These are phyloP conservation scores for Triticum urartu DNA, from an alignment of 176 grass and related monocot species.

Conservation along the genomic window DNA sequence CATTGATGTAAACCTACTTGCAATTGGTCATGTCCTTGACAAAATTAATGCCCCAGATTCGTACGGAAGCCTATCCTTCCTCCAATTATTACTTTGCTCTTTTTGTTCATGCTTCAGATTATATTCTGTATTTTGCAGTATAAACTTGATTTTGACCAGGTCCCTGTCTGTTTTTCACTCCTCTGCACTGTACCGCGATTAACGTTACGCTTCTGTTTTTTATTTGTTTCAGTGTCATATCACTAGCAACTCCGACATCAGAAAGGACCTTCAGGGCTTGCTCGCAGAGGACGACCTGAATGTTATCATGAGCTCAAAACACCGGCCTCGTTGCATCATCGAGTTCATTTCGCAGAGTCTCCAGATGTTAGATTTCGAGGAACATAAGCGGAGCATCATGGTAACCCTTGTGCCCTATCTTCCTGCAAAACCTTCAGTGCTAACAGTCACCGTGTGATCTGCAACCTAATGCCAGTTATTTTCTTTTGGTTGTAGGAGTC, in stretches of 20 bases:
- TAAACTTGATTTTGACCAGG: not conserved
- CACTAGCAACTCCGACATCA: conserved; percentile 60
- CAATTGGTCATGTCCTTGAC: not conserved
- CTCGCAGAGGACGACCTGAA: conserved; percentile 73
- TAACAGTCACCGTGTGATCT: not conserved
- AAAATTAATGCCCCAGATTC: not conserved
- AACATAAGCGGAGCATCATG: conserved; percentile 62
- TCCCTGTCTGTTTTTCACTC: not conserved
- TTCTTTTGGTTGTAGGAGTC: conserved; percentile 58
- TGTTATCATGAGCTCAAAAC: conserved; percentile 66
- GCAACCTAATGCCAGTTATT: conserved; percentile 28
- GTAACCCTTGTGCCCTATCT: conserved; percentile 30
- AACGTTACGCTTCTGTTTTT: conserved; percentile 14
- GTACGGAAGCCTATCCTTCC: not conserved
- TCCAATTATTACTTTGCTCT: not conserved
- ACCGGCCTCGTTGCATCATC: conserved; percentile 74
- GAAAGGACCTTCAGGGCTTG: conserved; percentile 63
- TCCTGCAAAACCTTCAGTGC: not conserved
- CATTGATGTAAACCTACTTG: not conserved
- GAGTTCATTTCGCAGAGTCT: conserved; percentile 86
- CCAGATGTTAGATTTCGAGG: conserved; percentile 64
- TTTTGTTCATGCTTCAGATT: not conserved
- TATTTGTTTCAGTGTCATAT: conserved; percentile 75
- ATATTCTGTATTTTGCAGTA: not conserved
- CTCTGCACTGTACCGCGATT: not conserved